Evolutionary conservation across 1,284 basidiomycete species (phyloP), one percentile per base, ranked within the genome.

Genomic region (Rhodotorula sp.): DNA sequence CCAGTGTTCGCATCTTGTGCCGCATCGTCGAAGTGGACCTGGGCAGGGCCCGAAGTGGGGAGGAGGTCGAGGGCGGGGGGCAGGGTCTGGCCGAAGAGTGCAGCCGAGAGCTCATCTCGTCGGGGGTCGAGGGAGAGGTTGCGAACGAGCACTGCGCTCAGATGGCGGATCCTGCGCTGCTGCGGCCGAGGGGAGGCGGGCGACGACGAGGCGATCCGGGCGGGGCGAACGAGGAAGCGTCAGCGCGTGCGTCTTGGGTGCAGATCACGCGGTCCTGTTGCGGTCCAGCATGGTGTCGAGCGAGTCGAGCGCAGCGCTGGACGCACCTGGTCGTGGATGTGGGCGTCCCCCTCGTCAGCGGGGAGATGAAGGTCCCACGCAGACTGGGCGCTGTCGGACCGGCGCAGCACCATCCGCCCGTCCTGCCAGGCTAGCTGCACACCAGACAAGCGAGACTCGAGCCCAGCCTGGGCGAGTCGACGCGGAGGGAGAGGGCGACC

Each of bases 111-210:
- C 39, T 25, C 21, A 81, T 92, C 91, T 51, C 90, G 87, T 55
- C 86, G 85, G 53, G 91, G 90, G 80, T 90, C 91, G 3, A 90
- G 90, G 21, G 91, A 90, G 54, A 93, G 83, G 78, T 93, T 92
- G 72, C 88, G 87, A 73, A 93, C 84, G 82, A 91, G 88, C 69
- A 93, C 84, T 50, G 87, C 85, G 59, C 86, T 85, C 63, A 93
- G 85, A 82, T 92, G 90, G 75, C 90, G 87, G 72, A 91, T 83
- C 53, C 89, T 88, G 77, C 87, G 87, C 87, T 91, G 80, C 29
- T 44, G 50, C n/a, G 32, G 41, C 4, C 9, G 7, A 21, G 15
- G 19, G 15, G 34, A 21, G 41, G 29, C 29, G 44, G 41, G n/a
- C 48, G 46, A 48, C 39, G 56, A 44, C 19, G 37, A 46, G 32